Conservation (phyloP, 345 rosid species). For the thale cress (Arabidopsis thaliana) region DNA sequence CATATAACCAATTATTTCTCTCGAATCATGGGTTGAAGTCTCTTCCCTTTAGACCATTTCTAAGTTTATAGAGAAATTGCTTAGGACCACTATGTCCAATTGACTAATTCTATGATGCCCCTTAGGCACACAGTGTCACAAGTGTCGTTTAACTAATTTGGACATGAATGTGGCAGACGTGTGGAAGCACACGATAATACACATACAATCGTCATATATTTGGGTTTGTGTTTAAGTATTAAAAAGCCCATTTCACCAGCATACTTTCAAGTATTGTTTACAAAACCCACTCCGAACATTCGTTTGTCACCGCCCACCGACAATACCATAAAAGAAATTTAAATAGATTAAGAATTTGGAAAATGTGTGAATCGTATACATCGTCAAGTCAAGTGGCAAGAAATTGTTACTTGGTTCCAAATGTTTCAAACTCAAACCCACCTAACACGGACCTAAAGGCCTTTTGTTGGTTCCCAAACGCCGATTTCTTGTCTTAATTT, state of each 20-base stretch:
- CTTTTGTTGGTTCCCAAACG: conserved; percentile 31
- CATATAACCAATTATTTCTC: not conserved
- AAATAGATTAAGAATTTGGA: not conserved
- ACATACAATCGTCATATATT: not conserved
- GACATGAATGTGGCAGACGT: not conserved
- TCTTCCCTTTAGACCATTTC: not conserved
- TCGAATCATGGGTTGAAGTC: not conserved
- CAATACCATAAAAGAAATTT: not conserved
- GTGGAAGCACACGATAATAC: not conserved
- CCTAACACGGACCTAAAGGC: conserved; percentile 17
- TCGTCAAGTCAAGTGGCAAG: conserved; percentile 31
- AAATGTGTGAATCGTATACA: conserved; percentile 23
- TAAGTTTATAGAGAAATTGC: not conserved
- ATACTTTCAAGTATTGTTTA: not conserved
- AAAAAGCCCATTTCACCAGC: not conserved
- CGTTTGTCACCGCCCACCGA: not conserved
- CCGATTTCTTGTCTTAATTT: conserved; percentile 2
- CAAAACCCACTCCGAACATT: conserved; percentile 2
- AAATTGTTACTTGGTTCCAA: conserved; percentile 28
- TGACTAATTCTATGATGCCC: no score
- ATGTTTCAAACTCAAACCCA: conserved; percentile 31
- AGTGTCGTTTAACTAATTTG: not conserved
- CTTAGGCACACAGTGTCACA: no score
- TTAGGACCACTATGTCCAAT: not conserved
- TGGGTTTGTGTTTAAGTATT: conserved; percentile 9